A percentile compares a stretch with the other conserved stretches of the same genome.
phyloP scores from a whole-genome alignment of 2,329 filamentous ascomycete genomes.

The Cytospora mali region DNA sequence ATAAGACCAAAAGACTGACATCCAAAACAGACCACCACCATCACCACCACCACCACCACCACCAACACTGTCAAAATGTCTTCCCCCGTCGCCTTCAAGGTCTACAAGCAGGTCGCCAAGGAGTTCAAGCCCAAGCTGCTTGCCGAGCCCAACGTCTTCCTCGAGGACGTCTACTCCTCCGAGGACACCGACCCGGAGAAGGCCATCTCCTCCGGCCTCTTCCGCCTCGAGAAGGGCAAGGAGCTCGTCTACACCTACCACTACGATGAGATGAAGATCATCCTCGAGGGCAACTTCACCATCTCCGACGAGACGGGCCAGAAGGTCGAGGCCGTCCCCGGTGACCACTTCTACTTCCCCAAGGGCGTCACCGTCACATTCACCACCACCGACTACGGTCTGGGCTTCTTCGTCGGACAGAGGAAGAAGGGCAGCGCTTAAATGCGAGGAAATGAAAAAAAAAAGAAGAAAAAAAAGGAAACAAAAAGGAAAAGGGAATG shows the following conservation, averaged over 20 bases:
- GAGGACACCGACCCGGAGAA: constrained; percentile 57
- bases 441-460: neutral
- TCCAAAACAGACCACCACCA: neutral
- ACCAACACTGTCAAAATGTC: neutral
- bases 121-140: constrained; percentile 65
- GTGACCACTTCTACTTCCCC: constrained; percentile 71
- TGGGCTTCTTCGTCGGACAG: constrained; percentile 60
- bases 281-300: constrained; percentile 67
- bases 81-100: constrained; percentile 12
- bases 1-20: neutral
- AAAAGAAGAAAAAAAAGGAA: neutral
- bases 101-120: constrained; percentile 13
- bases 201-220: constrained; percentile 66
- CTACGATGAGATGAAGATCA: constrained; percentile 74
- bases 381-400: constrained; percentile 59
- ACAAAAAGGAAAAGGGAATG: too few species aligned
- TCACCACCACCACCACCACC: neutral
- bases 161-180: constrained; percentile 64
- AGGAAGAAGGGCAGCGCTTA: constrained; percentile 40
- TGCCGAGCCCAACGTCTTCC: constrained; percentile 68
- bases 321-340: constrained; percentile 59
- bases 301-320: constrained; percentile 65
- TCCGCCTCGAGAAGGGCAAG: constrained; percentile 68
- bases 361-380: constrained; percentile 69
- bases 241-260: constrained; percentile 69